Conservation (phyloP, 768 basidiomycete genomes). For the Xerocomus spinulosus region DNA sequence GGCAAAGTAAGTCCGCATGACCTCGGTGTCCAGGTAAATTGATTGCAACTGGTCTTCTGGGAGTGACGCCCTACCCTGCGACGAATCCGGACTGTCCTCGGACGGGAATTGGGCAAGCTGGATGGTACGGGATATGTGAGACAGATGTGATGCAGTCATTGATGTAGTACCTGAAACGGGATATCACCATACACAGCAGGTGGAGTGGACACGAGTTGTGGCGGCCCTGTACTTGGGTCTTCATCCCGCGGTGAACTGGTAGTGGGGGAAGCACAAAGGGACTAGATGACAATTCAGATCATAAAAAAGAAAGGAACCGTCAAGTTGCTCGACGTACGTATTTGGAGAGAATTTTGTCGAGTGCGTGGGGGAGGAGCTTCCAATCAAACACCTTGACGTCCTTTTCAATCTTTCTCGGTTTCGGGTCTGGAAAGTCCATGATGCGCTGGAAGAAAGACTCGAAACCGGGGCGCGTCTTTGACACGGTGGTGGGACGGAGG, state of each 20-base stretch:
- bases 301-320: neutral
- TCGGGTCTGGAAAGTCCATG: conserved; percentile 93
- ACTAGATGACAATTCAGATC: conserved; percentile 30
- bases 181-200: conserved; percentile 12
- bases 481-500: conserved; percentile 84
- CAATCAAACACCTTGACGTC: conserved; percentile 88
- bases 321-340: conserved; percentile 51
- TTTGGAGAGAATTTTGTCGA: conserved; percentile 81
- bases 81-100: conserved; percentile 11
- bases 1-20: conserved; percentile 21
- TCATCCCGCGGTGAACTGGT: conserved; percentile 17
- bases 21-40: conserved; percentile 21
- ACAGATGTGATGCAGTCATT: conserved; percentile 17
- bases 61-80: conserved; percentile 13
- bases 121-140: conserved; percentile 17
- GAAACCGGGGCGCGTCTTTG: conserved; percentile 75
- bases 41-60: conserved; percentile 21
- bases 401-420: conserved; percentile 96
- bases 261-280: conserved; percentile 43
- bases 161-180: conserved; percentile 4
- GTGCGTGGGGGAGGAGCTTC: conserved; percentile 61
- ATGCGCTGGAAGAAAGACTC: conserved; percentile 92
- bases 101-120: conserved; percentile 18
- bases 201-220: conserved; percentile 13
- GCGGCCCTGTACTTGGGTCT: conserved; percentile 25